Evolutionary conservation across 208 protist species (phyloP), one percentile per base, ranked within the genome.

Genomic region (Leptomonas seymouri): DNA sequence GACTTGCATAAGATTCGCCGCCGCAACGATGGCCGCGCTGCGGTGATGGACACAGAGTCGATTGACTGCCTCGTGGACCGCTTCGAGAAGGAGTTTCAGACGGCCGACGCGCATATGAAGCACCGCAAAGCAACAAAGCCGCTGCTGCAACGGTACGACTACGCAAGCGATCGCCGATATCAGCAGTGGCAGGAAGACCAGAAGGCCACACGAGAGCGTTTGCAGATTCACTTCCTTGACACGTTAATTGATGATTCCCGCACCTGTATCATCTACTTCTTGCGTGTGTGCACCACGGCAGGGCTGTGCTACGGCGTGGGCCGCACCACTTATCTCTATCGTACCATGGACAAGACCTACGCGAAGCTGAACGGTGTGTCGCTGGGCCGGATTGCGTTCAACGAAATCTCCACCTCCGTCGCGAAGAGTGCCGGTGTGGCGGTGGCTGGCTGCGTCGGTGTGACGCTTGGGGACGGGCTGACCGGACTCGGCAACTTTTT

Each of bases 321-420:
- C 6, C 80, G 92, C 11, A 92, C 84, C 1, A 60, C 71, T 1
- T 89, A 93, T 62, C 78, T 97, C 5, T 94, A 93, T 67, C 92
- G 89, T 50, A 94, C 89, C 31, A 97, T 97, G 86, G 92, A 97
- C 76, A 89, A 88, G 74, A 77, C 86, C 54, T 97, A 95, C 80
- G 84, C 89, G 27, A 91, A 93, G 63, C 80, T 97, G 20, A 86
- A 97, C 69, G 92, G 92, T 53, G 89, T 93, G 23, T 83, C 78
- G 3, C 66, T 93, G 16, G 60, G 63, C 23, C 68, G 74, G 28
- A 83, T 97, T 45, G 85, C 82, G 14, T 78, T 93, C 27, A 76
- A 87, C 27, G 89, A 94, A 62, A 67, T 93, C 3, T 90, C 72
- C 51, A 46, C 70, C 6, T 72, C 76, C 16, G 81, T 97, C 16